Evolutionary conservation across 2,329 filamentous ascomycete species (phyloP).

Genomic region (Ophiostoma sp.): DNA sequence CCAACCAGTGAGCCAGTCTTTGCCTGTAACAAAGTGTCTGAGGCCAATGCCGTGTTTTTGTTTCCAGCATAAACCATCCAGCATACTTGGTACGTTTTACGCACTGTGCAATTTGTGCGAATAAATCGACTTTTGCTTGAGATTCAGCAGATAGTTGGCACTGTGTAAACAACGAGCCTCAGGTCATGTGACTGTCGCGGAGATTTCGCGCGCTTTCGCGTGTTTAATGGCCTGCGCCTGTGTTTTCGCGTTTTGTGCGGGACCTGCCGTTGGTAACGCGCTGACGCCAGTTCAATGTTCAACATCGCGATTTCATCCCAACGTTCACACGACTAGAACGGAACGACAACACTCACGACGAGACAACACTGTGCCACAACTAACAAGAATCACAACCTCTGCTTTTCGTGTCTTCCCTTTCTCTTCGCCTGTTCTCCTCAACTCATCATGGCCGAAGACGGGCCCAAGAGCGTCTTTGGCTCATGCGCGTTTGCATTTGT

Average conservation of each 20-base stretch:
- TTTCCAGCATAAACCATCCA: no score
- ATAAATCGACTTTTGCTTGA: background rate
- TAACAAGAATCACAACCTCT: background rate
- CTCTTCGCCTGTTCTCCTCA: background rate
- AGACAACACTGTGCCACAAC: constrained; percentile 2
- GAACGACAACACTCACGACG: background rate
- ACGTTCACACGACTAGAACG: background rate
- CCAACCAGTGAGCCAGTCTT: constrained; percentile 3
- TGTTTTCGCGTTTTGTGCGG: constrained; percentile 21
- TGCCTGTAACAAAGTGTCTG: constrained; percentile 6
- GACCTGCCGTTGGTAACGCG: background rate
- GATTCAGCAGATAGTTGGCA: background rate
- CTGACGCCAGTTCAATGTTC: background rate
- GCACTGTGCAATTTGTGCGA: background rate
- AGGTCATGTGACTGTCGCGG: constrained; percentile 30
- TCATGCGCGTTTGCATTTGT: constrained; percentile 51
- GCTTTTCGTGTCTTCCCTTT: background rate
- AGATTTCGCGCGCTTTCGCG: constrained; percentile 31
- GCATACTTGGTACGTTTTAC: background rate
- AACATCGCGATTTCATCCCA: constrained; percentile 9
- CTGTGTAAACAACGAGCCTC: background rate
- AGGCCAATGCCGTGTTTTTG: background rate
- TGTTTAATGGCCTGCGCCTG: constrained; percentile 17
- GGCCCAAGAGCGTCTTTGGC: constrained; percentile 42
- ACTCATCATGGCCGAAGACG: constrained; percentile 34